These are phyloP conservation scores for Trametes cinnabarina DNA, from an alignment of 768 basidiomycete species.

Conservation along the genomic window DNA sequence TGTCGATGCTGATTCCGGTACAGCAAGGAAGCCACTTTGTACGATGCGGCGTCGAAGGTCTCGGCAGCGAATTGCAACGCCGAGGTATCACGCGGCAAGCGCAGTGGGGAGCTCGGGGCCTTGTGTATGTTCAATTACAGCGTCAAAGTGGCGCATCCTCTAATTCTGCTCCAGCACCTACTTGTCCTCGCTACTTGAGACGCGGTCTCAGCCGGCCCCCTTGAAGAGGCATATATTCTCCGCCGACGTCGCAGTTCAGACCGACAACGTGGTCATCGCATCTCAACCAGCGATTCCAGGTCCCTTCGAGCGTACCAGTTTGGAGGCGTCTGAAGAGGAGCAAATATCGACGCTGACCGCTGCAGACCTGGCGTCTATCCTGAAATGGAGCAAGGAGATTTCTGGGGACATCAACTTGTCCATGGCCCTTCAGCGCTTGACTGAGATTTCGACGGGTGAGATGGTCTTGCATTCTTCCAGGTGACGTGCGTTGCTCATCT, in stretches of 20 bases:
- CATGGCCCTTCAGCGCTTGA: slow-evolving; percentile 61
- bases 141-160: neutral
- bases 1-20: neutral
- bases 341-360: slow-evolving; percentile 55
- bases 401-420: slow-evolving; percentile 72
- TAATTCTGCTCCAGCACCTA: slow-evolving; percentile 39
- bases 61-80: slow-evolving; percentile 65
- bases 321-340: slow-evolving; percentile 47
- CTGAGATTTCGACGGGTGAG: slow-evolving; percentile 67
- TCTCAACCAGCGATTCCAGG: slow-evolving; percentile 30
- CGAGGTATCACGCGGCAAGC: slow-evolving; percentile 63
- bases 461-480: too few species aligned
- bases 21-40: slow-evolving; percentile 74
- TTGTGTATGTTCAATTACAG: slow-evolving; percentile 47
- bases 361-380: slow-evolving; percentile 62
- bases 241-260: slow-evolving; percentile 64
- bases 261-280: slow-evolving; percentile 38
- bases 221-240: slow-evolving; percentile 56
- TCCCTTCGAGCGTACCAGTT: slow-evolving; percentile 32
- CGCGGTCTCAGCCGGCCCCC: slow-evolving; percentile 41
- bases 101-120: slow-evolving; percentile 73
- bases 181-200: slow-evolving; percentile 46
- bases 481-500: too few species aligned
- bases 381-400: slow-evolving; percentile 75
- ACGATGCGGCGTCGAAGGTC: slow-evolving; percentile 59